Base-by-base conservation (phyloP, 2,329 filamentous ascomycete species). In the Ophiosphaerella korrae region DNA sequence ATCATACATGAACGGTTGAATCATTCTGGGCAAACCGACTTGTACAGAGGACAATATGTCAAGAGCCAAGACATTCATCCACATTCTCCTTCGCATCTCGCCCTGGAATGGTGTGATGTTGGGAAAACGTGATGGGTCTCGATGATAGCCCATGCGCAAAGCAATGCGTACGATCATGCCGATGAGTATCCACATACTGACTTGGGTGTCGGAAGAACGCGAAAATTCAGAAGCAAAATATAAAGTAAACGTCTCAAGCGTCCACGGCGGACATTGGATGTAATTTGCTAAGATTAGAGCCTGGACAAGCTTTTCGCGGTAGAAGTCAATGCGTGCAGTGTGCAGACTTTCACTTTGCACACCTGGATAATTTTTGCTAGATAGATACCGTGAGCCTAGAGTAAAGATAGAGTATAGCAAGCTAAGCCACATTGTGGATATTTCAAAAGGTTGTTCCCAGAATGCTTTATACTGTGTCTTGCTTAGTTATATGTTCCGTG, bases 61-160 rank as follows among this genome's bases (percentile, higher is more conserved):
- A 5, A 76, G 45, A 9, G 73, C 68, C 36, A 72, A 53, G 26
- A 78, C 51, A 58, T 86, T 81, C 66, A 82, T 80, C 81, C 84
- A 88, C 0, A 86, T 64, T 7, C 85, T 79, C 3, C 85, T 78
- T 23, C 85, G 78, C 75, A 86, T 80, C 66, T 87, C 82, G 2
- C 79, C 78, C 53, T 84, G 77, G 53, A 83, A 87, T 0, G 81
- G 78, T 0, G 78, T 78, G 8, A 77, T 70, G 9, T 71, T 66
- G 3, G 64, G 41, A 45, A 74, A 72, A 12, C 69, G 64, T 2
- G 65, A 63, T 2, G 72, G 68, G 23, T 78, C 75, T n/a, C 75
- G 69, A 44, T 78, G 77, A 48, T 76, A 75, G 2, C 76, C 76
- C 73, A 76, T 75, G 2, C 71, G 70, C 33, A 73, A 67, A 7